These are phyloP conservation scores for Tetrapyrgos nigripes DNA, from an alignment of 1,284 basidiomycete species.

Conservation along the genomic window DNA sequence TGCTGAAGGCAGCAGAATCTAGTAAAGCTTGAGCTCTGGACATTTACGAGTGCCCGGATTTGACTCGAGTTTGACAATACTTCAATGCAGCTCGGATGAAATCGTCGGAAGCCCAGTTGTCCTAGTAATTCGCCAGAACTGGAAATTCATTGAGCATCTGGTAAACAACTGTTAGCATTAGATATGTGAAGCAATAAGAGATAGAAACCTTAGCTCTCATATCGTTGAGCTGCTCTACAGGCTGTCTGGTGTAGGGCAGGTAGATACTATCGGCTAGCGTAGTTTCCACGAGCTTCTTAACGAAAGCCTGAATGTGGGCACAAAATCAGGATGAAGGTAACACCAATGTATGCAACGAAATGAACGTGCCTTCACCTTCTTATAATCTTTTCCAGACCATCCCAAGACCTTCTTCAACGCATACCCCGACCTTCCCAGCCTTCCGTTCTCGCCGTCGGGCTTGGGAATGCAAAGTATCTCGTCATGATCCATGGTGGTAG, in stretches of 20 bases:
- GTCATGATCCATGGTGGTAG: too few relatives aligned
- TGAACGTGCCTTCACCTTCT: background rate
- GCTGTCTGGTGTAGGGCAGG: background rate
- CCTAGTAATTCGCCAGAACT: background rate
- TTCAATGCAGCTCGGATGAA: background rate
- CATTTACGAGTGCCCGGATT: too few relatives aligned
- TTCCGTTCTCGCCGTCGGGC: conserved; percentile 1
- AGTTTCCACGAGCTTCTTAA: background rate
- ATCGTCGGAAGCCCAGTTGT: background rate
- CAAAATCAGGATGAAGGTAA: background rate
- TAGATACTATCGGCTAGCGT: background rate
- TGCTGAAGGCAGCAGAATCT: too few relatives aligned
- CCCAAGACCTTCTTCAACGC: background rate
- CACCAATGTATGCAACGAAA: too few relatives aligned
- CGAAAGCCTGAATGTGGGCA: background rate
- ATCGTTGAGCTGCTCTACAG: background rate
- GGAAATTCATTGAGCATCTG: background rate
- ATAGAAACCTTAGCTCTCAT: background rate
- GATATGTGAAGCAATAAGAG: background rate
- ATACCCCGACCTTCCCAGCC: background rate
- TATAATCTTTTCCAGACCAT: background rate
- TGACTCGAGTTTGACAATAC: too few relatives aligned
- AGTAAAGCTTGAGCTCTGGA: too few relatives aligned
- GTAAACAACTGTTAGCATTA: too few relatives aligned
- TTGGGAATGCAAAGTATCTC: background rate